Conservation (phyloP, 1,284 basidiomycete genomes). For the Naganishia liquefaciens region DNA sequence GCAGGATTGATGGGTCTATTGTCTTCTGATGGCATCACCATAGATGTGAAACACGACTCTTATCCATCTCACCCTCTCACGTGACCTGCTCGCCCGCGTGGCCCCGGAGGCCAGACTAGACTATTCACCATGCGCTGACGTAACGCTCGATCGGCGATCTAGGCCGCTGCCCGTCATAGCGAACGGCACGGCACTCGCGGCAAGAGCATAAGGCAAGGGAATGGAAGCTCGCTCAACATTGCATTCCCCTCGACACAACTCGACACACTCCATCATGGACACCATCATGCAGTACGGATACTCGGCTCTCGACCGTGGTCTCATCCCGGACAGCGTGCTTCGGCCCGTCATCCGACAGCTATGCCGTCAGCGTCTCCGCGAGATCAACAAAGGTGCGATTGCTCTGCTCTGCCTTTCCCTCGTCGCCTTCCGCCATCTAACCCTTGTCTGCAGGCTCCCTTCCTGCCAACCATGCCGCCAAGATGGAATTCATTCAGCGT, state of each 20-base stretch:
- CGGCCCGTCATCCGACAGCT: conserved; percentile 64
- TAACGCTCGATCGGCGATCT: too few species aligned
- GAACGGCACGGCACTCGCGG: too few species aligned
- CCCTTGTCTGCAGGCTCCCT: conserved; percentile 57
- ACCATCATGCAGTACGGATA: conserved; percentile 45
- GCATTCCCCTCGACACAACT: too few species aligned
- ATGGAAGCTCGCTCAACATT: neutral
- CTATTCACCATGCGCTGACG: too few species aligned
- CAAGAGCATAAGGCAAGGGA: too few species aligned
- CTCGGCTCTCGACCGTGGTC: conserved; percentile 42
- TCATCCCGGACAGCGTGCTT: conserved; percentile 64
- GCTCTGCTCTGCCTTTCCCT: conserved; percentile 28
- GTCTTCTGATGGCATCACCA: too few species aligned
- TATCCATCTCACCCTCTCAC: too few species aligned
- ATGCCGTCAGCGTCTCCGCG: conserved; percentile 63
- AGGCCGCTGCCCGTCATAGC: too few species aligned
- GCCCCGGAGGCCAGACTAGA: too few species aligned
- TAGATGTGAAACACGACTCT: too few species aligned
- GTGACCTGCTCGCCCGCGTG: too few species aligned
- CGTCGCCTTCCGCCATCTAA: neutral
- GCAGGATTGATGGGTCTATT: too few species aligned
- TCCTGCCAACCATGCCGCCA: conserved; percentile 65
- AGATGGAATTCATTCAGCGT: conserved; percentile 60
- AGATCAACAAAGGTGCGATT: conserved; percentile 62
- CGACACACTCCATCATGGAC: conserved; percentile 22